Evolutionary conservation across 169 alveolate genomes (phyloP), one percentile per base, ranked within the genome.

Genomic region (Perkinsus marinus): DNA sequence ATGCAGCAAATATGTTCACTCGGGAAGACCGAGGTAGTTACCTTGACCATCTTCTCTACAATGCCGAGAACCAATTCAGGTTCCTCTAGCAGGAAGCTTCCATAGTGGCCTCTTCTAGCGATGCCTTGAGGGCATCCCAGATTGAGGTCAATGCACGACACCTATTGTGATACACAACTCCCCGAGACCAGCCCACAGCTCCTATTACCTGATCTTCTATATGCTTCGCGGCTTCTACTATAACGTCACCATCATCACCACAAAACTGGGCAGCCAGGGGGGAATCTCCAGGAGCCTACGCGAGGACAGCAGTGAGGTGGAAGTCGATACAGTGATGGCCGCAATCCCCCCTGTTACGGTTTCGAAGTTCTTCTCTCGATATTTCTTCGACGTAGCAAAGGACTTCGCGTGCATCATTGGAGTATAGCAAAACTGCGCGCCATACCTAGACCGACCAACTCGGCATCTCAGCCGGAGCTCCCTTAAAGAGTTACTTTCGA

Each of bases 111-210:
- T 17, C 91, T 57, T 26, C 79, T 90, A 26, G 94, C 94, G 39
- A 93, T 93, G 43, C 93, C 93, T 91, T 93, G 93, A 2, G 94
- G 94, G 90, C 94, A 93, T 10, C 94, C 94, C 19, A 91, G 68
- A 91, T 93, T 93, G 37, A 93, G 38, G 36, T 93, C 94, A 22
- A 93, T 90, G 34, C 79, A 57, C 26, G 79, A 57, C 5, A 57
- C 79, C 79, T 57, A 57, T 7, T 30, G 3, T 57, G 37, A 57
- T 2, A 57, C 34, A 30, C 17, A 57, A 6, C 79, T 2, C 36
- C 79, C 79, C 30, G 37, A 57, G 37, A 26, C 5, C 30, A 30
- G 37, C 26, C 37, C 22, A 68, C 93, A 22, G 17, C 94, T 41
- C 46, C 19, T 10, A 41, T 41, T 10, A 93, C 93, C 19, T 47